Percentiles rank a stretch among this genome's conserved stretches.
Evolutionary conservation across 768 basidiomycete species (phyloP).

Genomic region (Sistotremastrum niveocremeum): DNA sequence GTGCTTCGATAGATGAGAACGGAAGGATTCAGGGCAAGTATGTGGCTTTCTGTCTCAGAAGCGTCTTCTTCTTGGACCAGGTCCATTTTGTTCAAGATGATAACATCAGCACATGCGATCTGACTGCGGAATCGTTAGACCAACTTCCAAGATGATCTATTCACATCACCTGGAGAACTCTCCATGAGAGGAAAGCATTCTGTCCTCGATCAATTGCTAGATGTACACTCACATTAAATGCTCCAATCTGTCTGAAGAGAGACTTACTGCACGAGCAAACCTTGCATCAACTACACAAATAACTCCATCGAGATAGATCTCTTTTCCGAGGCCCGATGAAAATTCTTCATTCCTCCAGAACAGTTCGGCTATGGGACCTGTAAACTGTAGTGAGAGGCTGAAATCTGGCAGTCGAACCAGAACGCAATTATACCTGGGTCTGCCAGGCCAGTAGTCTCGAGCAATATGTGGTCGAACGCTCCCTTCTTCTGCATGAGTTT

Average conservation of each 20-base stretch:
- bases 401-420: not conserved
- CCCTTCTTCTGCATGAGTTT: slow-evolving; percentile 79
- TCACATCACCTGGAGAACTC: no score
- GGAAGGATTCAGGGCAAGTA: slow-evolving; percentile 69
- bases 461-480: slow-evolving; percentile 85
- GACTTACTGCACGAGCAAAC: slow-evolving; percentile 49
- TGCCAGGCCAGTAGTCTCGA: slow-evolving; percentile 93
- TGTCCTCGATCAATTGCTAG: no score
- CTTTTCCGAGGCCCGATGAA: slow-evolving; percentile 47
- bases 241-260: not conserved
- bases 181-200: no score
- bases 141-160: not conserved
- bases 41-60: slow-evolving; percentile 36
- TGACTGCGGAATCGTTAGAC: slow-evolving; percentile 44
- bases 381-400: slow-evolving; percentile 1
- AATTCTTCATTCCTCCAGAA: slow-evolving; percentile 85
- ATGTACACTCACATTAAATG: not conserved
- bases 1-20: slow-evolving; percentile 63
- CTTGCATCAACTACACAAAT: slow-evolving; percentile 86
- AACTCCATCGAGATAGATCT: slow-evolving; percentile 76
- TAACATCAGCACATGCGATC: slow-evolving; percentile 83
- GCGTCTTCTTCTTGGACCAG: slow-evolving; percentile 40
- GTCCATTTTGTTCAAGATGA: slow-evolving; percentile 87
- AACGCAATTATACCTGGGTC: slow-evolving; percentile 57
- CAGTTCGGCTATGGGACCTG: slow-evolving; percentile 76